Percentiles rank a stretch among this genome's conserved stretches.
Conservation (phyloP, 2,329 filamentous ascomycete species). For the Magnaporthiopsis incrustans region DNA sequence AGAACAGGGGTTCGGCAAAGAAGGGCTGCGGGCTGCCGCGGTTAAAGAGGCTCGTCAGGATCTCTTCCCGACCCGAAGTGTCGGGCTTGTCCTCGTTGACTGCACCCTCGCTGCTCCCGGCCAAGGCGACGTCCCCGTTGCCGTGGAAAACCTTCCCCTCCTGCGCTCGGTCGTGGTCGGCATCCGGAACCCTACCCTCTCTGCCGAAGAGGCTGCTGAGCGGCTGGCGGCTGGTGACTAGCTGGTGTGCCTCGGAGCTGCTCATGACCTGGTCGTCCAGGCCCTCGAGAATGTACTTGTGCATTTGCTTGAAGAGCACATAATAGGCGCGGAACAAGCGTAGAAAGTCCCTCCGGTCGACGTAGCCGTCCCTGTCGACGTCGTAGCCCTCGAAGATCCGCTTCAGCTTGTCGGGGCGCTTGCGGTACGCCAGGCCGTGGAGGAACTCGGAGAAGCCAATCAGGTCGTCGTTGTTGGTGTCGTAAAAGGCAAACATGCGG, state of each 20-base stretch:
- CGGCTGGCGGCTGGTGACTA: constrained; percentile 67
- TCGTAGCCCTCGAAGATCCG: constrained; percentile 70
- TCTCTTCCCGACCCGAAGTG: constrained; percentile 14
- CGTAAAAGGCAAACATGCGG: constrained; percentile 94
- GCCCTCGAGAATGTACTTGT: constrained; percentile 71
- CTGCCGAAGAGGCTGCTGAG: constrained; percentile 68
- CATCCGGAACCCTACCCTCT: constrained; percentile 58
- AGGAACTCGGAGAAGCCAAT: constrained; percentile 93
- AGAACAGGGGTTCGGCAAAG: constrained; percentile 12
- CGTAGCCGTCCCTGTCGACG: constrained; percentile 77
- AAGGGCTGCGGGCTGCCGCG: constrained; percentile 23
- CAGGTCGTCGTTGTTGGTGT: constrained; percentile 78
- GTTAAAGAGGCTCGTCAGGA: constrained; percentile 30
- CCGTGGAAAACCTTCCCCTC: constrained; percentile 58
- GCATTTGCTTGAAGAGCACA: constrained; percentile 81
- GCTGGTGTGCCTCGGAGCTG: constrained; percentile 66
- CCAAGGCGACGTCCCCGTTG: constrained; percentile 57
- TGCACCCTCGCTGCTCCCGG: constrained; percentile 47
- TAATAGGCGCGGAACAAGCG: constrained; percentile 92
- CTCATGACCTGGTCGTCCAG: constrained; percentile 72
- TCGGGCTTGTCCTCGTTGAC: constrained; percentile 54
- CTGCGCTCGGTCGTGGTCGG: constrained; percentile 50
- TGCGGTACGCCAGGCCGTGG: constrained; percentile 65
- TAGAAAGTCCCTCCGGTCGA: constrained; percentile 79
- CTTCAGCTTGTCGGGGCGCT: constrained; percentile 23